Evolutionary conservation across 2,329 filamentous ascomycete genomes (phyloP), one percentile per base, ranked within the genome.

Genomic region (Purpureocillium lavendulum): DNA sequence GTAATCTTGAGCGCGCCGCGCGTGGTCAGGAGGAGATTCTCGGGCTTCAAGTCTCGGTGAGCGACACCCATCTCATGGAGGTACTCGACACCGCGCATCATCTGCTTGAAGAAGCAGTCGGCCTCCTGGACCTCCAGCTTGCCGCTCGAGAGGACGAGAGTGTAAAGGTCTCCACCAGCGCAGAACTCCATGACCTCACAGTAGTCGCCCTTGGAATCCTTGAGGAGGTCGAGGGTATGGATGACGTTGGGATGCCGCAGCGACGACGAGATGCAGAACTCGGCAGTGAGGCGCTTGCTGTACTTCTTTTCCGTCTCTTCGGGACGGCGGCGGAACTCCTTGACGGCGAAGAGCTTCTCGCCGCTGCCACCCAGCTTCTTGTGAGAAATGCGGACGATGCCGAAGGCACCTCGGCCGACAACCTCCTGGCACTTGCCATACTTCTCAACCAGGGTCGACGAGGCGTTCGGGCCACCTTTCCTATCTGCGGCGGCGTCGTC

Each of bases 131-230:
- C 87, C 59, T 92, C 89, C 15, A 98, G 80, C 62, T 95, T 95
- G 43, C 87, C 87, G 30, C 88, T 87, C 7, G 92, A 81, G 24
- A 97, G 77, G 15, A 98, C 84, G 5, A 98, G 74, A 0, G 88
- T 96, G 62, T 97, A 97, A 17, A 98, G 71, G 59, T 98, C 92
- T 43, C 92, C 92, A 44, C 92, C 92, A 30, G 90, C 89, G 59
- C 92, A 98, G 58, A 92, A 98, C 64, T 98, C 92, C 92, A 98
- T 98, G 38, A 98, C 92, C 61, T 98, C 92, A 63, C 92, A 98
- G 62, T 92, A 97, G 58, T 95, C 88, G 44, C 92, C 92, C 66
- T 97, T 97, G 52, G 90, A 80, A 56, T 98, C 92, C 63, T 96
- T 87, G 31, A 98, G 75, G 10, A 98, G 75, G 58, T 98, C 92